Base-by-base conservation (phyloP, 2,329 filamentous ascomycete genomes). In the Cryphonectria japonica region DNA sequence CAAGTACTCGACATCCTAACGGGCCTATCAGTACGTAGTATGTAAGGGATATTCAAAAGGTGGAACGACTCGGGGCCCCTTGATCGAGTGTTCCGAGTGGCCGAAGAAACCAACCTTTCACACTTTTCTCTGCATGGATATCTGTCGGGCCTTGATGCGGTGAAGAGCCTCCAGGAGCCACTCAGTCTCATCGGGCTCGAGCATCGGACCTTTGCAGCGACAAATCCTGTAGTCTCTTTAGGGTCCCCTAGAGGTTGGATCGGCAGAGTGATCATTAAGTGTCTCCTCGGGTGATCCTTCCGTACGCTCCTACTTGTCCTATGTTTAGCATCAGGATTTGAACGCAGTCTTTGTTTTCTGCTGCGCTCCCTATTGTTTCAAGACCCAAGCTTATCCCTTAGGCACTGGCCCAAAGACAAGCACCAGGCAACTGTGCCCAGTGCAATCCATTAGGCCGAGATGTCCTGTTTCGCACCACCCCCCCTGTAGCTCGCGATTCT, bases 191-290 rank as follows among this genome's bases (percentile, higher is more conserved):
- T n/a, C 59, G 1, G 59, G 59, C 59, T 61, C 34, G 59, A 61
- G 59, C 32, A 39, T 39, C 19, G 34, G 59, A 34, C 26, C 32
- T 61, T 32, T 37, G 34, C 32, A 14, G 59, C 34, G 19, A 61
- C 32, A 61, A 39, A 37, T 61, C 59, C 59, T 61, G 32, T 13
- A 2, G 46, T 39, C 52, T 54, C 32, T 41, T 39, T 29, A 34
- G 29, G 34, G 54, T 60, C 54, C 65, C 66, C 66, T 19, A 61
- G n/a, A 67, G 39, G 54, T 39, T 67, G 54, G 66, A 60, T 67
- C 52, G 41, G 65, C 65, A 29, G 26, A 41, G 32, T 46, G n/a
- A 57, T 29, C 34, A 57, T 22, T 46, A 11, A 60, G 8, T 39
- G n/a, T 19, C 43, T 32, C 14, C 61, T 64, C 61, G 61, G 59